Base-by-base conservation (phyloP, 1,139 yeast genomes). In the Insectozyma bohioensis region DNA sequence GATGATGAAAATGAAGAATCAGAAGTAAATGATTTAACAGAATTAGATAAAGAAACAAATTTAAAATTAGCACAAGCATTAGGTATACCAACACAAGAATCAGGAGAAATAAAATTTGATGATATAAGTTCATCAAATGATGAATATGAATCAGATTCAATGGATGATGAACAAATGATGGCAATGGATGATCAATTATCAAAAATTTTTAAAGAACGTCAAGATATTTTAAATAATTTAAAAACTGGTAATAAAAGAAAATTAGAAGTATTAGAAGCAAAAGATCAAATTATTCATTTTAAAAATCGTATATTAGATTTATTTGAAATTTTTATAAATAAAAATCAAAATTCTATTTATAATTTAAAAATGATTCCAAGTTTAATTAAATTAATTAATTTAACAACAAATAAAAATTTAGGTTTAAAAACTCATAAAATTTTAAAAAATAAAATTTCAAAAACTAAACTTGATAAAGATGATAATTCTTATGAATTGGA, bases 141-240 rank as follows among this genome's bases (percentile, higher is more conserved):
- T 31, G 59, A 55, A 11, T 74, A 74, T 32, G 85, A 78, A 37
- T 86, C 84, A 9, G 95, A 85, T 42, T 78, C 88, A 2, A 85
- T 87, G 95, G 94, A 92, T 46, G 99, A 92, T 55, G 97, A 90
- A 47, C 90, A 88, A 56, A 92, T 92, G 99, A 79, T 90, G 80
- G 95, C 92, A 11, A 75, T 92, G 53, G 98, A 92, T 54, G 87
- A 73, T 17, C 94, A 87, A 41, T 66, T 92, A 20, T 78, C 96
- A 0, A 75, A 74, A 35, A 92, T 92, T 37, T 92, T 92, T 69
- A 78, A 83, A 48, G 92, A 88, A 49, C 76, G 94, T 51, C 78
- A 79, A 46, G 77, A 75, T 38, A 82, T 85, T 0, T 55, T 84
- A 34, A 58, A 72, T 9, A 58, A 57, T 20, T 45, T 61, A 17